Evolutionary conservation across 1,284 basidiomycete genomes (phyloP).

Genomic region (Sphagnurus paluster): DNA sequence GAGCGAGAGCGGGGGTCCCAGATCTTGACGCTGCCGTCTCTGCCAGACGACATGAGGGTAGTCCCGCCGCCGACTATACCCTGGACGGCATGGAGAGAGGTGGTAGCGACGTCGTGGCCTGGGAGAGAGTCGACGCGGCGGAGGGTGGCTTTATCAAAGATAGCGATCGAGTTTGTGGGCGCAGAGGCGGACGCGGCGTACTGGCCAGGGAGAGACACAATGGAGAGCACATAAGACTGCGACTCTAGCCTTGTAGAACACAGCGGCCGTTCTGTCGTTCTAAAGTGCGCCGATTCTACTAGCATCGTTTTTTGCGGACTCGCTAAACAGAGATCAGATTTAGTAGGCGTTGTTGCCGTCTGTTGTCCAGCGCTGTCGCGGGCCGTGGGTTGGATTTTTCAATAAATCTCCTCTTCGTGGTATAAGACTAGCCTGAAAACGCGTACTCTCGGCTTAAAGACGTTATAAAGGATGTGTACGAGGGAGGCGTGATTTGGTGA

Average conservation of each 20-base stretch:
- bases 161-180: conserved; percentile 45
- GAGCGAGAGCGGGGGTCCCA: conserved; percentile 69
- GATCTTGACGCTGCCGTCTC: conserved; percentile 61
- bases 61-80: conserved; percentile 29
- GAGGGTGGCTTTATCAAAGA: conserved; percentile 61
- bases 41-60: conserved; percentile 60
- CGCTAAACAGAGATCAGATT: too few species aligned
- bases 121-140: conserved; percentile 44
- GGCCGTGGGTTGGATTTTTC: too few species aligned
- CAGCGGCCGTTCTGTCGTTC: conserved; percentile 29
- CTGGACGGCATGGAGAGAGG: conserved; percentile 44
- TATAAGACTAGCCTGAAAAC: too few species aligned
- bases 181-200: conserved; percentile 50
- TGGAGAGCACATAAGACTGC: conserved; percentile 56
- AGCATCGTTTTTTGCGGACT: conserved; percentile 21
- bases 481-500: too few species aligned
- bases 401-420: too few species aligned
- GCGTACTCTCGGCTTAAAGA: too few species aligned
- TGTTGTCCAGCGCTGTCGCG: too few species aligned
- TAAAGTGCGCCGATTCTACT: conserved; percentile 29
- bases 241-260: conserved; percentile 39
- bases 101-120: conserved; percentile 56
- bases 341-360: too few species aligned
- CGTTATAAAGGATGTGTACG: too few species aligned
- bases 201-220: conserved; percentile 44